Base-by-base conservation (phyloP, 257 asterid genomes). In the Thymus quinquecostatus region DNA sequence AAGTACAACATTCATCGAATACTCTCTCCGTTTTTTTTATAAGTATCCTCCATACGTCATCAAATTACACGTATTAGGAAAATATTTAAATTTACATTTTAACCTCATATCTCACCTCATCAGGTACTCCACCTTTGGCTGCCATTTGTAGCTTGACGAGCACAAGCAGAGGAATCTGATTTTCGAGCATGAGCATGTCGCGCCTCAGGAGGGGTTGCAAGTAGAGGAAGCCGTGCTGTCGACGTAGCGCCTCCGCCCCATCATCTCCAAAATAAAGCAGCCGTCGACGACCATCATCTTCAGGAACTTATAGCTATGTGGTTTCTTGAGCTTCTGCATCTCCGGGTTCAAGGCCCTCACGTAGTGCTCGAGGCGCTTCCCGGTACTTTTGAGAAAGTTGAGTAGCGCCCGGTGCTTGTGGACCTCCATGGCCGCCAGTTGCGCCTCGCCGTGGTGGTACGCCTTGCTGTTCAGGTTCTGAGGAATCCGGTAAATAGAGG, bases 401-500 rank as follows among this genome's bases (percentile, higher is more conserved):
- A 74, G 64, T 11, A 79, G 72, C 8, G 75, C 86, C 7, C 82
- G 74, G 27, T 50, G 70, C 66, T 82, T 79, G 74, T 82, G 84
- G 9, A n/a, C 60, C 50, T 82, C 86, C 86, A 82, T 76, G 2
- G 51, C 29, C 67, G 55, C 29, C 66, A 82, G 33, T 27, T 74
- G 65, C 1, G 9, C 14, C 1, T 57, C 8, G 0, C 70, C 77
- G n/a, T 67, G 66, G 45, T 69, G 74, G 58, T 69, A 69, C 13
- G 66, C 66, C 13, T 66, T 66, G 5, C 6, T 8, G 8, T 41
- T 41, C 47, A 41, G 7, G 47, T 8, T 41, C 47, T 8, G 7
- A 5, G 47, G 47, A 41, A 41, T 8, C 47, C 6, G 7, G 6
- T 41, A 41, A 5, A 41, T 41, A 3, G 47, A 41, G 1, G 10